Conservation (phyloP, 495 filamentous ascomycete genomes). For the Saxispiralis lemnorum region DNA sequence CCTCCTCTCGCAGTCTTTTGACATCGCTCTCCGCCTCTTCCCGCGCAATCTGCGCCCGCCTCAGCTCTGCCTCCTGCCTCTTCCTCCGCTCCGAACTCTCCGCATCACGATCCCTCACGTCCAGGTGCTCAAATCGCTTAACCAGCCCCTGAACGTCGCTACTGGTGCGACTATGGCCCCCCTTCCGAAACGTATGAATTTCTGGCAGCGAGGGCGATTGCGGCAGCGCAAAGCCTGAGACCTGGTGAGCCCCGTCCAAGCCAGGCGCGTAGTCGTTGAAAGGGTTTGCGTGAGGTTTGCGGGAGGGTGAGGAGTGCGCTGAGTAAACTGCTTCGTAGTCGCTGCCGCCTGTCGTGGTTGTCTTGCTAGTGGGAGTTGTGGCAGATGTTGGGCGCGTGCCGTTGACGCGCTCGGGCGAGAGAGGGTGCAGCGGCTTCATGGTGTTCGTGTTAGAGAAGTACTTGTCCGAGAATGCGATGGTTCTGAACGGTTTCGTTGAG, state of each 20-base stretch:
- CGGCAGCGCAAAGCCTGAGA: conserved; percentile 20
- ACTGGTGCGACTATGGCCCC: conserved; percentile 21
- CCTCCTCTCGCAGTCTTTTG: conserved; percentile 43
- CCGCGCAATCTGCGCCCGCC: conserved; percentile 63
- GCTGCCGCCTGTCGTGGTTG: conserved; percentile 2
- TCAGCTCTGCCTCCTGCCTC: conserved; percentile 52
- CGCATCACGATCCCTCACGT: conserved; percentile 24
- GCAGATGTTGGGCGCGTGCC: conserved; percentile 17
- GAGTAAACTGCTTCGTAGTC: conserved; percentile 18
- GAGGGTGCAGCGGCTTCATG: conserved; percentile 47
- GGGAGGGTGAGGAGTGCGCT: conserved; percentile 7
- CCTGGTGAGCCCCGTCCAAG: background rate
- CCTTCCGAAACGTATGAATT: conserved; percentile 24
- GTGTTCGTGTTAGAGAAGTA: conserved; percentile 18
- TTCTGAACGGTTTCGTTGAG: background rate
- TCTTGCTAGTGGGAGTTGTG: conserved; percentile 10
- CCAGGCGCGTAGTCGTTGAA: conserved; percentile 9
- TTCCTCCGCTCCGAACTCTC: conserved; percentile 37
- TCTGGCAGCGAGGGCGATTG: conserved; percentile 38
- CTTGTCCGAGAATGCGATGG: background rate
- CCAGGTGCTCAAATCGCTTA: conserved; percentile 59
- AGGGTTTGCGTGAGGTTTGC: conserved; percentile 5
- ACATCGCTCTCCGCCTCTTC: conserved; percentile 64
- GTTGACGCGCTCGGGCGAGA: conserved; percentile 70
- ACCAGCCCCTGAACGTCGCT: conserved; percentile 81